phyloP scores from a whole-genome alignment of 352 stramenopile species.

The Globisporangium lucens region DNA sequence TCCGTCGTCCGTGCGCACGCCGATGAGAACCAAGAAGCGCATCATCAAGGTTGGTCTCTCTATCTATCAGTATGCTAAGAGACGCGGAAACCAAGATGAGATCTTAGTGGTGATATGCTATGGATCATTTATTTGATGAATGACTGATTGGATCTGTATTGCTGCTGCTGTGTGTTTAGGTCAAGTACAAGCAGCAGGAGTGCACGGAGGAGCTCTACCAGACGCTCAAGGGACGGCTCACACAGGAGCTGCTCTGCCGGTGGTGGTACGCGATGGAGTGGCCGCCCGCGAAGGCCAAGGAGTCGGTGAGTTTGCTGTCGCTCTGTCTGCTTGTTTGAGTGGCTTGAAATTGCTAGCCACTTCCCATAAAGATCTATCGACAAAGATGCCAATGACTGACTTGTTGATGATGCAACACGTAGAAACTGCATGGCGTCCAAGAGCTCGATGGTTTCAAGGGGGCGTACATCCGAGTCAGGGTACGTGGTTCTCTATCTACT shows the following conservation, averaged over 20 bases:
- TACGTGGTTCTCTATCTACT: constrained; percentile 15
- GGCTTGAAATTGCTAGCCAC: neutral
- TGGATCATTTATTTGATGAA: neutral
- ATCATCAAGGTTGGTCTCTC: constrained; percentile 44
- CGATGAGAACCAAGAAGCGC: constrained; percentile 48
- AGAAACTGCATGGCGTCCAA: constrained; percentile 73
- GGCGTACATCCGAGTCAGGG: constrained; percentile 78
- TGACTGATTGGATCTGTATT: constrained; percentile 5
- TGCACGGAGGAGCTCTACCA: constrained; percentile 81
- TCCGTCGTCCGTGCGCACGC: constrained; percentile 4
- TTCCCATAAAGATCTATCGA: neutral
- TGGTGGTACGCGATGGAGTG: constrained; percentile 88
- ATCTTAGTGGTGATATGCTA: constrained; percentile 1
- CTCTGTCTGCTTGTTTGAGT: neutral
- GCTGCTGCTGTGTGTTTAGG: constrained; percentile 20
- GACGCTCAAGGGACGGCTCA: constrained; percentile 69
- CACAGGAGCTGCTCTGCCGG: constrained; percentile 77
- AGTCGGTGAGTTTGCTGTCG: constrained; percentile 17
- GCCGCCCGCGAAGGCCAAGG: constrained; percentile 44
- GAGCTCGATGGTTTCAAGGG: constrained; percentile 80
- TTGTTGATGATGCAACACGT: neutral
- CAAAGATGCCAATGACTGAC: neutral
- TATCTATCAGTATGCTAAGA: too few relatives aligned
- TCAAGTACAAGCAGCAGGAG: constrained; percentile 85
- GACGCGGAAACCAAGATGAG: neutral